Evolutionary conservation across 345 rosid genomes (phyloP).

Genomic region (Eutrema japonicum): DNA sequence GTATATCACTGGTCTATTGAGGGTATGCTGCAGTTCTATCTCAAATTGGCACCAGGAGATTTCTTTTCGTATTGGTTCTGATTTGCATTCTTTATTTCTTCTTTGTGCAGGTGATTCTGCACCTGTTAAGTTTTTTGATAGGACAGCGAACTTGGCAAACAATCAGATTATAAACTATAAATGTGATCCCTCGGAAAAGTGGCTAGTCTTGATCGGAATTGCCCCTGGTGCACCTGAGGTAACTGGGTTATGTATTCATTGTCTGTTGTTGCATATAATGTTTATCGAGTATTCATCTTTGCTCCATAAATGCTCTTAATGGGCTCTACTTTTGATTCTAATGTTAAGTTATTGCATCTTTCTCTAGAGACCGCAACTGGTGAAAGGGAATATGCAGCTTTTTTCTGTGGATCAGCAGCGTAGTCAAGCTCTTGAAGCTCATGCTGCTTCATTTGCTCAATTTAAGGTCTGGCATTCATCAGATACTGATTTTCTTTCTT

Average conservation of each 20-base stretch:
- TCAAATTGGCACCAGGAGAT: too few species aligned
- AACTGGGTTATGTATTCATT: constrained; percentile 28
- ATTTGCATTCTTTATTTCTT: constrained; percentile 17
- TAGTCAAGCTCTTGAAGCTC: constrained; percentile 99
- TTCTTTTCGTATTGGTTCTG: too few species aligned
- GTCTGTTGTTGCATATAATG: not conserved
- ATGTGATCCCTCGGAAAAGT: constrained; percentile 83
- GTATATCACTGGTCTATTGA: constrained; percentile 99
- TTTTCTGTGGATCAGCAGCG: constrained; percentile 97
- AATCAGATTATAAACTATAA: constrained; percentile 96
- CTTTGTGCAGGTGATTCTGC: constrained; percentile 80
- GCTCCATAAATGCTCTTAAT: too few species aligned
- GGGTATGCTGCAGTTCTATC: constrained; percentile 48
- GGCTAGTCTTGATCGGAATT: constrained; percentile 97
- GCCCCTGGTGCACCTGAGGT: constrained; percentile 99
- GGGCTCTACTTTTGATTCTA: too few species aligned
- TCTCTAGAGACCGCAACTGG: constrained; percentile 84
- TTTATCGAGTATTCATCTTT: too few species aligned
- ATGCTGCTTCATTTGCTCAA: constrained; percentile 97
- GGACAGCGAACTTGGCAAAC: constrained; percentile 91
- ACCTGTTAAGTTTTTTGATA: constrained; percentile 94
- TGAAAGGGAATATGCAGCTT: constrained; percentile 96
- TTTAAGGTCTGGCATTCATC: constrained; percentile 55
- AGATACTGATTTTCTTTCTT: too few species aligned
- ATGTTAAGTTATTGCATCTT: constrained; percentile 12